A percentile compares a stretch with the other conserved stretches of the same genome.
These are phyloP conservation scores for Lophiostoma macrostomum DNA, from an alignment of 495 filamentous ascomycete species.

Conservation along the genomic window DNA sequence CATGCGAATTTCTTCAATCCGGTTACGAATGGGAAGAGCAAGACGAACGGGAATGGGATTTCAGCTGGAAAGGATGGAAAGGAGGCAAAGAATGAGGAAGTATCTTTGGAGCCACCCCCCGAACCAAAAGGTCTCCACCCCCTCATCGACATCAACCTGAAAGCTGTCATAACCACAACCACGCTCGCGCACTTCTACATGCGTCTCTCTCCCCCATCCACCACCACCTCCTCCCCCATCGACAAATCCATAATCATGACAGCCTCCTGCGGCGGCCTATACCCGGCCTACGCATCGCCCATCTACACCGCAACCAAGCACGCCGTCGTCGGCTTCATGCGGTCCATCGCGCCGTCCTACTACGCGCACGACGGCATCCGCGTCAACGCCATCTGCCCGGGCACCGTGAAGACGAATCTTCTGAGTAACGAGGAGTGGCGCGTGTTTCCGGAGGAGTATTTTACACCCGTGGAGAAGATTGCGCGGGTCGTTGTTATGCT, in stretches of 20 bases:
- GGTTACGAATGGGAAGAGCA: background rate
- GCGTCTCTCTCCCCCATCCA: slow-evolving; percentile 12
- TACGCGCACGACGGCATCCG: slow-evolving; percentile 28
- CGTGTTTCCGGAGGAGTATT: slow-evolving; percentile 34
- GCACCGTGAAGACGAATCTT: slow-evolving; percentile 38
- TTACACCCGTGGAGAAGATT: slow-evolving; percentile 39
- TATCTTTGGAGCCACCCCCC: slow-evolving; percentile 21
- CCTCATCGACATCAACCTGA: slow-evolving; percentile 37
- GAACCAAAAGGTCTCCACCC: slow-evolving; percentile 16
- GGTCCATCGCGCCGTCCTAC: slow-evolving; percentile 31
- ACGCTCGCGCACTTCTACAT: slow-evolving; percentile 40
- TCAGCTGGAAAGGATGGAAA: background rate
- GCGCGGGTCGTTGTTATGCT: slow-evolving; percentile 34
- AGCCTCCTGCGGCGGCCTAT: slow-evolving; percentile 35
- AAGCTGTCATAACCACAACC: slow-evolving; percentile 33
- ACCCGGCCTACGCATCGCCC: slow-evolving; percentile 27
- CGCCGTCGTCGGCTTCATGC: slow-evolving; percentile 35
- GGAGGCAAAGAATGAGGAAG: background rate
- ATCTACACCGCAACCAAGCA: slow-evolving; percentile 38
- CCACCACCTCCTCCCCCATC: too few relatives aligned
- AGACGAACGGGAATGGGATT: slow-evolving; percentile 9
- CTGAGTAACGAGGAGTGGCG: slow-evolving; percentile 30
- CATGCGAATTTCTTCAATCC: slow-evolving; percentile 33
- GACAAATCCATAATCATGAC: slow-evolving; percentile 35
- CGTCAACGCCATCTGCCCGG: slow-evolving; percentile 38